A percentile compares a stretch with the other conserved stretches of the same genome.
phyloP scores from a whole-genome alignment of 768 basidiomycete genomes.

The Mycena epipterygia region DNA sequence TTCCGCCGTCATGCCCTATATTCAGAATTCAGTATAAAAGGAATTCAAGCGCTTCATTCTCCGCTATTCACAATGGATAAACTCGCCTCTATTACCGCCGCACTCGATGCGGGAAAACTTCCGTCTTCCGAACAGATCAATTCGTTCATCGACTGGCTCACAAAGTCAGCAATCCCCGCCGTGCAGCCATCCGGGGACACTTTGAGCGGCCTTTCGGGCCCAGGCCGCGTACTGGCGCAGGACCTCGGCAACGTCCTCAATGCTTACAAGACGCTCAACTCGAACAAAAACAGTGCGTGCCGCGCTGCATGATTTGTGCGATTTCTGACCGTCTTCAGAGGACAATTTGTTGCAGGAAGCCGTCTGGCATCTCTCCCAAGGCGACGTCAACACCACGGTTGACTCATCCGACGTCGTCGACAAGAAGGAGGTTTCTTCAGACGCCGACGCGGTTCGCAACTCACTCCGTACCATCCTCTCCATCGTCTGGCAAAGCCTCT shows the following conservation, averaged over 20 bases:
- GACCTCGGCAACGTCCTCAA: slow-evolving; percentile 66
- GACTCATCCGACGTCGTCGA: slow-evolving; percentile 47
- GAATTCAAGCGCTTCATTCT: not conserved
- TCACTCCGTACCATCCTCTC: slow-evolving; percentile 66
- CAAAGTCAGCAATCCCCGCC: slow-evolving; percentile 61
- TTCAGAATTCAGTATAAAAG: no score
- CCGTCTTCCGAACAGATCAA: slow-evolving; percentile 73
- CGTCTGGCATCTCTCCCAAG: slow-evolving; percentile 73
- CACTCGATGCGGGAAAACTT: slow-evolving; percentile 78
- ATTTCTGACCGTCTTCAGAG: slow-evolving; percentile 50
- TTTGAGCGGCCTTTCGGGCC: slow-evolving; percentile 69
- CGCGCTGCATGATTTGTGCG: not conserved
- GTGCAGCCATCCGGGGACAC: slow-evolving; percentile 56
- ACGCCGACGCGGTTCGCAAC: slow-evolving; percentile 63
- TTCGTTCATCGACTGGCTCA: slow-evolving; percentile 67
- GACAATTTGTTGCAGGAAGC: slow-evolving; percentile 77
- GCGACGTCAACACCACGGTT: slow-evolving; percentile 59
- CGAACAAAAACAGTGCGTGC: slow-evolving; percentile 70
- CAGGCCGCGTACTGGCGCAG: slow-evolving; percentile 65
- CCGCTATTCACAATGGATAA: slow-evolving; percentile 63
- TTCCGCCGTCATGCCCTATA: not conserved
- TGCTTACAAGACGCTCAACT: slow-evolving; percentile 67
- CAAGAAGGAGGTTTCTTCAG: slow-evolving; percentile 61
- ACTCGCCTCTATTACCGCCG: slow-evolving; percentile 71
- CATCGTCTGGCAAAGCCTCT: slow-evolving; percentile 66